Conservation (phyloP, 106 monocot species). For the Apostasia shenzhenica region DNA sequence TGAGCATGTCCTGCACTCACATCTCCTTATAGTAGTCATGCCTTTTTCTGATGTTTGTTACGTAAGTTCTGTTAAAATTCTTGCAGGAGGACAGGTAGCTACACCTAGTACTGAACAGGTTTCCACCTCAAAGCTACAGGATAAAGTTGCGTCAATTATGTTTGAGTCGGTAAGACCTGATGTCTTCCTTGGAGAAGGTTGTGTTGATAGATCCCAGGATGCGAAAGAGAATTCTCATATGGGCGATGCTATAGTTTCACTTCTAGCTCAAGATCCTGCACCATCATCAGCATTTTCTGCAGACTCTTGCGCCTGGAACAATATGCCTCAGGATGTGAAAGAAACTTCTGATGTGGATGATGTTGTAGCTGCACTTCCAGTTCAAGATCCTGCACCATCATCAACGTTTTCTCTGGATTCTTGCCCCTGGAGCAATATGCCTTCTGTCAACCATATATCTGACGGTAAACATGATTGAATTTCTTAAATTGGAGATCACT, state of each 20-base stretch:
- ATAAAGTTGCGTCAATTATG: no score
- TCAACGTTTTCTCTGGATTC: not conserved
- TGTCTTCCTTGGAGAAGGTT: not conserved
- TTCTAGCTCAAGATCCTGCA: not conserved
- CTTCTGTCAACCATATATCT: not conserved
- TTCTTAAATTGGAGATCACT: no score
- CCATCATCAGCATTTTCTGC: not conserved
- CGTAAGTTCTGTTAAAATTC: not conserved
- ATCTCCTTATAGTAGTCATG: no score
- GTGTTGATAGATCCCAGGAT: not conserved
- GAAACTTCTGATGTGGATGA: not conserved
- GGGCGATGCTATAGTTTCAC: not conserved
- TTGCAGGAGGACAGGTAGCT: no score
- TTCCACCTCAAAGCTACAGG: not conserved
- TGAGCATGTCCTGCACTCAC: constrained; percentile 7
- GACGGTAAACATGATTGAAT: no score
- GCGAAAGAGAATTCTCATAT: not conserved
- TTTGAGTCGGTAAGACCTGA: not conserved
- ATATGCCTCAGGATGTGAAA: not conserved
- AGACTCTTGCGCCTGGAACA: not conserved
- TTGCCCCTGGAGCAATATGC: constrained; percentile 3
- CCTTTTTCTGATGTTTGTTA: not conserved
- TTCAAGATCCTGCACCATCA: not conserved
- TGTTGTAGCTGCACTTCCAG: not conserved
- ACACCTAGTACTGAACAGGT: not conserved